Evolutionary conservation across 2,329 filamentous ascomycete genomes (phyloP), one percentile per base, ranked within the genome.

Genomic region (Exophiala calicioides): DNA sequence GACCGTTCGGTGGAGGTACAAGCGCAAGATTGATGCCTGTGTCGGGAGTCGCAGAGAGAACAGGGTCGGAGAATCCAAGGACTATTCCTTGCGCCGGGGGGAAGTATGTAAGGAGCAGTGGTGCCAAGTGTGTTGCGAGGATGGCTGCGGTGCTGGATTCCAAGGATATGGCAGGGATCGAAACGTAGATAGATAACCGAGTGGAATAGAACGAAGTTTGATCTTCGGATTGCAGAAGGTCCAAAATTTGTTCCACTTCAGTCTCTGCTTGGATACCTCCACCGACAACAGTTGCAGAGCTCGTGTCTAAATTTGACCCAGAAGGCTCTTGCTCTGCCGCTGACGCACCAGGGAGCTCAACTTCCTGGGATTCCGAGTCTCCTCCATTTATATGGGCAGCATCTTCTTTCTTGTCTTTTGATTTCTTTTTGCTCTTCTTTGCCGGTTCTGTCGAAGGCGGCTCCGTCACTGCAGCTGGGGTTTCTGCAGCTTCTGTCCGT

Each of bases 31-130:
- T 58, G 1, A 71, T 63, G 57, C 71, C 67, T 56, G 68, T 46
- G 68, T 53, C 44, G 16, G 54, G 44, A 24, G 52, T 44, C 9
- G 56, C 54, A 20, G 56, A 55, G 16, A 57, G 31, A 20, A 56
- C 51, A 10, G 55, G 52, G 35, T 55, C 52, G 32, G 52, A 53
- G 44, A 58, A 59, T 18, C 54, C 55, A 36, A 58, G 53, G 26
- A 58, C 51, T 5, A 83, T 71, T 32, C 80, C 81, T 39, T 74
- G 69, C 27, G 82, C 69, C 0, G 80, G 79, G 5, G 79, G 69
- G 59, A 78, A 81, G 65, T 83, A 84, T 15, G 77, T 80, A 31
- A 84, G 72, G n/a, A 84, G 73, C 6, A 83, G 68, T 4, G 81
- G 80, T 5, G 80, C 80, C 41, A 84, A 69, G 62, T 83, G 76